These are phyloP conservation scores for Sabuloglossum arenarium DNA, from an alignment of 495 filamentous ascomycete genomes.

Conservation along the genomic window DNA sequence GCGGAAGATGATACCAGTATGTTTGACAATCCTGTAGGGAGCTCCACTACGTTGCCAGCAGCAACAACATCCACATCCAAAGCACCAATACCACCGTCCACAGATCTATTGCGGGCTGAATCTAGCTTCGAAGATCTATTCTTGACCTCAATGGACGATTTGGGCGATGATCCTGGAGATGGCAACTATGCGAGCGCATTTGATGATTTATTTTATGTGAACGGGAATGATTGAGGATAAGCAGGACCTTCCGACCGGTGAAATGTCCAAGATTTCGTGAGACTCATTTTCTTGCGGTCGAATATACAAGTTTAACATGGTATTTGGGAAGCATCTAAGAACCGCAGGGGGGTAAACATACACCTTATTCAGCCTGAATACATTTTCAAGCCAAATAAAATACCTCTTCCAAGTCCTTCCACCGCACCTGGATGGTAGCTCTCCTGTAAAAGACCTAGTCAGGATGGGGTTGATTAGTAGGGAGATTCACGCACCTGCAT, in stretches of 20 bases:
- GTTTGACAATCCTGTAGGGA: not conserved
- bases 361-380: not conserved
- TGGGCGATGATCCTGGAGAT: not conserved
- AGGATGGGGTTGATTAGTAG: not conserved
- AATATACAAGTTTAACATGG: too few relatives aligned
- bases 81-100: not conserved
- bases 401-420: constrained; percentile 49
- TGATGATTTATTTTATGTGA: not conserved
- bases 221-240: not conserved
- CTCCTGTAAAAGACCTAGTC: constrained; percentile 13
- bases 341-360: too few relatives aligned
- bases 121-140: constrained; percentile 3
- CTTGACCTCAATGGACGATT: not conserved
- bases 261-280: too few relatives aligned
- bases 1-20: not conserved
- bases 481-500: constrained; percentile 31
- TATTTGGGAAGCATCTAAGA: too few relatives aligned
- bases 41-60: not conserved
- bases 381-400: constrained; percentile 26
- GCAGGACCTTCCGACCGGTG: too few relatives aligned
- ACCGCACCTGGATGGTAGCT: constrained; percentile 47
- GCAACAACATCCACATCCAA: not conserved
- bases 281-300: too few relatives aligned
- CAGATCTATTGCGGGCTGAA: not conserved
- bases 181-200: not conserved